These are phyloP conservation scores for Brassica rapa DNA, from an alignment of 345 rosid genomes.

Conservation along the genomic window DNA sequence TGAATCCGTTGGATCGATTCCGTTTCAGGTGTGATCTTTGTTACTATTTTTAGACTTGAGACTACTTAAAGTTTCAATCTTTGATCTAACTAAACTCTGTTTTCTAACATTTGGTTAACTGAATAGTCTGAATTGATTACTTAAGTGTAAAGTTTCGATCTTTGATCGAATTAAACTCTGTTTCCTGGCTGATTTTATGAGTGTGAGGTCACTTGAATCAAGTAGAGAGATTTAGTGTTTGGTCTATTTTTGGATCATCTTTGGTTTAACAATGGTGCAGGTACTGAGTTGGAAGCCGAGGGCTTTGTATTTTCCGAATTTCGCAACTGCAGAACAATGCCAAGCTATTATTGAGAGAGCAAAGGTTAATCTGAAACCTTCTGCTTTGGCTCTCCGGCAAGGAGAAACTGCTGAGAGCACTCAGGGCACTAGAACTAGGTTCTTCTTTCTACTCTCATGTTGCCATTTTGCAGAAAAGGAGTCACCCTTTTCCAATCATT, in stretches of 20 bases:
- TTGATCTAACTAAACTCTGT: neutral
- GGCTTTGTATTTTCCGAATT: conserved; percentile 70
- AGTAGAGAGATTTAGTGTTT: neutral
- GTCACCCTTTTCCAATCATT: neutral
- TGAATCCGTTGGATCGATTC: conserved; percentile 53
- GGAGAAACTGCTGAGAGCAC: conserved; percentile 77
- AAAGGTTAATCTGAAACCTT: conserved; percentile 57
- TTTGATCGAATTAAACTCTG: neutral
- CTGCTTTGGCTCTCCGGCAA: conserved; percentile 62
- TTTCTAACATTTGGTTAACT: neutral
- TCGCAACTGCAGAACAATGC: conserved; percentile 67
- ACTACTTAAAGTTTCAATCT: neutral
- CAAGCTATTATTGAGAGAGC: conserved; percentile 53
- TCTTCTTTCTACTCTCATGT: neutral
- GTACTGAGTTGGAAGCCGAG: conserved; percentile 79
- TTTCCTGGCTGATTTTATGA: neutral
- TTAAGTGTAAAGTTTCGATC: neutral
- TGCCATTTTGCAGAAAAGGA: neutral
- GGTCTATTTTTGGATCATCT: neutral
- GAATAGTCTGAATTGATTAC: neutral
- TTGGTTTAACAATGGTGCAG: conserved; percentile 33
- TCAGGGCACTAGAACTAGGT: conserved; percentile 77
- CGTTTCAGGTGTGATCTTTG: conserved; percentile 63
- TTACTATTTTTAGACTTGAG: neutral
- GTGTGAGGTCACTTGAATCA: neutral